Evolutionary conservation across 257 asterid genomes (phyloP).

Genomic region (Fraxinus americana): DNA sequence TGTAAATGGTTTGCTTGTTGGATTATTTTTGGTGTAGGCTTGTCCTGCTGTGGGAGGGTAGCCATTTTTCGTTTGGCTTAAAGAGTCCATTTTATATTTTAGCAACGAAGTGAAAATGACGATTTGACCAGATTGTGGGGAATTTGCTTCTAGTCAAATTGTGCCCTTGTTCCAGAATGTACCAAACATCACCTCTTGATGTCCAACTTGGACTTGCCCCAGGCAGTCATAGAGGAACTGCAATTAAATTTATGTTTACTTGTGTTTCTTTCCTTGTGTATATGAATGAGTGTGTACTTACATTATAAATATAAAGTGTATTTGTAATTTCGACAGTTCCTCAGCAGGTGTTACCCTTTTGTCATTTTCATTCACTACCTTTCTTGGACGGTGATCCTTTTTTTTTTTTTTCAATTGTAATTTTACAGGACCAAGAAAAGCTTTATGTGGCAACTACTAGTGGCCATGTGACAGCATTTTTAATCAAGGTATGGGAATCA

Average conservation of each 20-base stretch:
- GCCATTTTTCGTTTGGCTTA: no score
- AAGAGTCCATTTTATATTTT: not conserved
- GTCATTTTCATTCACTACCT: constrained; percentile 9
- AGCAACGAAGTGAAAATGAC: not conserved
- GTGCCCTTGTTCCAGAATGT: not conserved
- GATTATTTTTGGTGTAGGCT: no score
- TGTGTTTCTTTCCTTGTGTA: constrained; percentile 7
- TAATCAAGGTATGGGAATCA: constrained; percentile 50
- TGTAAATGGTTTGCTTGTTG: no score
- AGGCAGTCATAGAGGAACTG: not conserved
- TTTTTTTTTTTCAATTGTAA: not conserved
- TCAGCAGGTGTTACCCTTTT: constrained; percentile 12
- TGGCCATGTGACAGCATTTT: constrained; percentile 79
- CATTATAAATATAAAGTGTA: constrained; percentile 5
- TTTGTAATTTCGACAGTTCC: constrained; percentile 15
- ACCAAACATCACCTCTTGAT: not conserved
- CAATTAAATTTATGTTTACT: constrained; percentile 1
- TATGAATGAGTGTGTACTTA: not conserved
- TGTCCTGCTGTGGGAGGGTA: no score
- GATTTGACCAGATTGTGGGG: not conserved
- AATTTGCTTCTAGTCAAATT: not conserved
- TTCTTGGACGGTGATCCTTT: not conserved
- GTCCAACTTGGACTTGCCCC: not conserved
- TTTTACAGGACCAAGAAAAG: constrained; percentile 63
- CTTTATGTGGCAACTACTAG: constrained; percentile 89